These are phyloP conservation scores for Xylaria digitata DNA, from an alignment of 2,329 filamentous ascomycete genomes.

Conservation along the genomic window DNA sequence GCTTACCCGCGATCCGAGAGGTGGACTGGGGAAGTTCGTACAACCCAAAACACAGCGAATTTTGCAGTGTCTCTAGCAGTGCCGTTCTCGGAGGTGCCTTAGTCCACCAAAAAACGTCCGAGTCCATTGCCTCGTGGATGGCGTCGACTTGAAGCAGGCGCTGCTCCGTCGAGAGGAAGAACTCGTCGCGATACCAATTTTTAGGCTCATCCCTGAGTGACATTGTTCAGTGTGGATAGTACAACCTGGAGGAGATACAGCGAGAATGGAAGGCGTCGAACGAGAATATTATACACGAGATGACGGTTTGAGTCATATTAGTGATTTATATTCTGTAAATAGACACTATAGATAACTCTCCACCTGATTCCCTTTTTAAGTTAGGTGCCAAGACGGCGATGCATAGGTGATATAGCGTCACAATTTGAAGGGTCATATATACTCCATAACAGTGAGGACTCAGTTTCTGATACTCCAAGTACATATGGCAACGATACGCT, in stretches of 20 bases:
- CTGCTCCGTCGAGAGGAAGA: slow-evolving; percentile 71
- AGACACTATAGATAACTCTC: slow-evolving; percentile 4
- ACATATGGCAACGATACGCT: not conserved
- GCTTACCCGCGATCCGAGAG: slow-evolving; percentile 50
- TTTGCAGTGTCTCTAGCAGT: slow-evolving; percentile 64
- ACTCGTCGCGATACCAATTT: slow-evolving; percentile 65
- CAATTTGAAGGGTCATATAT: not conserved
- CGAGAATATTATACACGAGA: not conserved
- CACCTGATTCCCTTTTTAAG: not conserved
- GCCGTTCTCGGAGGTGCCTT: slow-evolving; percentile 60
- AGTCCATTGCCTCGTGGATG: slow-evolving; percentile 66
- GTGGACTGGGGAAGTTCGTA: slow-evolving; percentile 57
- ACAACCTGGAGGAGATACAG: not conserved
- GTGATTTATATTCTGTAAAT: slow-evolving; percentile 2
- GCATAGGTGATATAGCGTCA: too few relatives aligned
- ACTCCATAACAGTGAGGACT: not conserved
- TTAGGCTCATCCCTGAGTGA: slow-evolving; percentile 44
- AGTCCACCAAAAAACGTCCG: slow-evolving; percentile 72
- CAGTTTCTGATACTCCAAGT: not conserved
- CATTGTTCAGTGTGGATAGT: slow-evolving; percentile 33
- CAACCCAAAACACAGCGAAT: slow-evolving; percentile 70
- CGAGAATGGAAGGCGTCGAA: not conserved
- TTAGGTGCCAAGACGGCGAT: too few relatives aligned
- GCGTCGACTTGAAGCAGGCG: slow-evolving; percentile 64
- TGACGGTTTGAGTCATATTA: slow-evolving; percentile 15